Base-by-base conservation (phyloP, 2,329 filamentous ascomycete genomes). In the Arthrinium puccinioides region DNA sequence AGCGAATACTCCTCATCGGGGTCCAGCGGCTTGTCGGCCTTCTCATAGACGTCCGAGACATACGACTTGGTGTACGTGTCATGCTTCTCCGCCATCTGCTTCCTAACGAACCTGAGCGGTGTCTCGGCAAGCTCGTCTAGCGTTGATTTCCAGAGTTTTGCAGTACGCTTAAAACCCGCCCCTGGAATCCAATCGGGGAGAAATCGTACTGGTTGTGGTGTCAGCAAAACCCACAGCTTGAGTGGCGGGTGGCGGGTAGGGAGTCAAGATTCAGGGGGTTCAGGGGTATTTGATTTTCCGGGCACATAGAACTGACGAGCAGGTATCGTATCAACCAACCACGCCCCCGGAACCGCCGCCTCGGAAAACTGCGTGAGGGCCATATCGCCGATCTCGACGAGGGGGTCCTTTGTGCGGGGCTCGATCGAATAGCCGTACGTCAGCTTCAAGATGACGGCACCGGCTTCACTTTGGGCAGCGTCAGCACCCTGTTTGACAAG, bases 381-480 rank as follows among this genome's bases (percentile, higher is more conserved):
- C 9, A 34, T 29, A 15, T 48, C 42, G 14, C 41, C 44, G 6
- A 50, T 19, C 2, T 42, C 13, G 10, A 56, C 41, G 3, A 59
- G 37, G 1, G 46, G 47, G 16, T 59, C 55, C 3, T 28, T 20
- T n/a, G 32, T 33, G 6, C 47, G 32, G 9, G 48, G 30, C 9
- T 53, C 45, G 6, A 47, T 37, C 2, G 41, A 47, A 34, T 59
- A 58, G n/a, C 51, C 54, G 23, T 57, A 59, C 6, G 45, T 16
- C 0, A 55, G 48, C 7, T 52, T 51, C 2, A 57, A 42, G 15
- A 59, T 47, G 4, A 53, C 44, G 1, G 51, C 40, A 9, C 44
- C 46, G 1, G 50, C 51, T 46, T 53, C 59, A 54, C 54, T 63
- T 19, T 56, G 47, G 4, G 27, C n/a, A n/a, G n/a, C n/a, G n/a